These are phyloP conservation scores for Populus trichocarpa DNA, from an alignment of 441 rosid species.

Conservation along the genomic window DNA sequence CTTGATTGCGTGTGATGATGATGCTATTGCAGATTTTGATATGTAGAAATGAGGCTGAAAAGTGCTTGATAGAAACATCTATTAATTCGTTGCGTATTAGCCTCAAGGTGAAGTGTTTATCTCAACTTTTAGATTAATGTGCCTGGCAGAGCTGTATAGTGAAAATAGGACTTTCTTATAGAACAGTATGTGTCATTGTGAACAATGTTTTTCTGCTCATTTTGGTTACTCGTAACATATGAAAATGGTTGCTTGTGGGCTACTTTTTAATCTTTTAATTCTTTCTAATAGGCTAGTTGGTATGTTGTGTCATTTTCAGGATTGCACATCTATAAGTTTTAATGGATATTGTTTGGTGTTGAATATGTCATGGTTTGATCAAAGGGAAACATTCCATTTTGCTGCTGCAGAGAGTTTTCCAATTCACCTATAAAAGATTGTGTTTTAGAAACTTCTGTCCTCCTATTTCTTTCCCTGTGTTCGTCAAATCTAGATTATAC, in stretches of 20 bases:
- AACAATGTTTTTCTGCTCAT: neutral
- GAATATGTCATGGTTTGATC: neutral
- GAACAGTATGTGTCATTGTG: neutral
- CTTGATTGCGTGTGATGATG: neutral
- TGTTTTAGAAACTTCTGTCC: neutral
- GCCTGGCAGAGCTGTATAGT: neutral
- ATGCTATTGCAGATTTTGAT: constrained; percentile 65
- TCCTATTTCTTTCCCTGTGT: neutral
- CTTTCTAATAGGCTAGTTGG: neutral
- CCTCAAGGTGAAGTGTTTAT: constrained; percentile 63
- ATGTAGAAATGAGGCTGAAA: constrained; percentile 93
- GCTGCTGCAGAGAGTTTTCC: neutral
- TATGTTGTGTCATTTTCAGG: neutral
- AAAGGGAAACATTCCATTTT: neutral
- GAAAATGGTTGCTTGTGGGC: neutral
- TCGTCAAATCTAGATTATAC: neutral
- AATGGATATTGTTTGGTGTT: too few relatives aligned
- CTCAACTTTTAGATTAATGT: neutral
- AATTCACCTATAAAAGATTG: neutral
- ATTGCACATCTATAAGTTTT: neutral
- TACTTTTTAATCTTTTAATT: neutral
- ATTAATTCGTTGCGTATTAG: constrained; percentile 93
- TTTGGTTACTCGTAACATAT: neutral
- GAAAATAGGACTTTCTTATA: neutral
- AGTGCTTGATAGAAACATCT: constrained; percentile 92